Conservation (phyloP, 495 filamentous ascomycete genomes). For the Aspergillus bridgeri region DNA sequence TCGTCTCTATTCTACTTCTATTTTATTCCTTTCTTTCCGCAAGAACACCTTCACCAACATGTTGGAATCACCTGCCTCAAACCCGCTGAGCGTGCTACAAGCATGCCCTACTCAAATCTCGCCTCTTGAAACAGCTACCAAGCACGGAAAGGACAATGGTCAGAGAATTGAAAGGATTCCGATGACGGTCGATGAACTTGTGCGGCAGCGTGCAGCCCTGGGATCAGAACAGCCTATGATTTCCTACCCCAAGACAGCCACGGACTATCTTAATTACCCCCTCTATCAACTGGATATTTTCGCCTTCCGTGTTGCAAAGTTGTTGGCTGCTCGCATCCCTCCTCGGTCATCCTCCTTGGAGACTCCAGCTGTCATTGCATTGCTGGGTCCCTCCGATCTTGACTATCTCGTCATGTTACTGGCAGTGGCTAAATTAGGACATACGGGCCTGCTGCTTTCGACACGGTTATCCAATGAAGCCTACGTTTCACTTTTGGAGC, state of each 20-base stretch:
- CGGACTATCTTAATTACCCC: constrained; percentile 32
- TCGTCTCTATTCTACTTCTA: background rate
- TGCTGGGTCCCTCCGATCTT: constrained; percentile 39
- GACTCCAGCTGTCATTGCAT: constrained; percentile 32
- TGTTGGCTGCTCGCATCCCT: constrained; percentile 15
- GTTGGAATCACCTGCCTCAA: constrained; percentile 3
- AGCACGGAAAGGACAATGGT: constrained; percentile 2
- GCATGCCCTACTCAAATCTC: constrained; percentile 10
- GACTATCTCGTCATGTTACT: constrained; percentile 41
- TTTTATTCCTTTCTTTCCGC: too few species aligned
- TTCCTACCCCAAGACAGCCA: constrained; percentile 24
- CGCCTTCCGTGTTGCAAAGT: constrained; percentile 28
- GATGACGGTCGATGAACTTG: constrained; percentile 28
- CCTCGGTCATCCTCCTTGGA: constrained; percentile 22
- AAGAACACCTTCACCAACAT: background rate
- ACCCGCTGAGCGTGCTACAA: constrained; percentile 10
- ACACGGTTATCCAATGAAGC: constrained; percentile 41
- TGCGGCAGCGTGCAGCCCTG: constrained; percentile 26
- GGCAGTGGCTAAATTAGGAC: constrained; percentile 38
- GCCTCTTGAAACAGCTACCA: constrained; percentile 4
- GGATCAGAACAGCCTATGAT: constrained; percentile 25
- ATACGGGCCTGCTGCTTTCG: constrained; percentile 41
- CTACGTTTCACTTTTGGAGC: constrained; percentile 34
- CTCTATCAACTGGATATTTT: constrained; percentile 30
- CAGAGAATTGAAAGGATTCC: constrained; percentile 6